Evolutionary conservation across 345 rosid genomes (phyloP).

Genomic region (Cochlearia excelsa): DNA sequence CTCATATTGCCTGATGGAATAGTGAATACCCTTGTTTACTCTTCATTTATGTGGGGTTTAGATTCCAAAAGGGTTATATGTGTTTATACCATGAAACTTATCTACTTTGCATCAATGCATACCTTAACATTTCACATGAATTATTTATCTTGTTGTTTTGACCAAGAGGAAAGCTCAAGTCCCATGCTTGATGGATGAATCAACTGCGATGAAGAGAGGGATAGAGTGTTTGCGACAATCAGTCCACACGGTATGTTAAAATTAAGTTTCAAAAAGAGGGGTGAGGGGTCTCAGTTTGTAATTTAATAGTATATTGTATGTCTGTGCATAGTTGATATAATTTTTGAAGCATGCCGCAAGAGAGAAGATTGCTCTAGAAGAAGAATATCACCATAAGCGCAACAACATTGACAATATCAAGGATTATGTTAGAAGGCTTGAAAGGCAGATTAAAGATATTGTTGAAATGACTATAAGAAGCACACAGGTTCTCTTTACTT

Average conservation of each 20-base stretch:
- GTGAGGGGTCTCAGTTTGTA: too few species aligned
- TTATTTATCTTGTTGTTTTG: conserved; percentile 20
- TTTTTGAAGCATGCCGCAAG: conserved; percentile 55
- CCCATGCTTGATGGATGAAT: conserved; percentile 53
- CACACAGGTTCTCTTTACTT: conserved; percentile 58
- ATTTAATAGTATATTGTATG: too few species aligned
- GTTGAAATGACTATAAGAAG: conserved; percentile 56
- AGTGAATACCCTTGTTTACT: neutral
- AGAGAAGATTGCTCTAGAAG: conserved; percentile 55
- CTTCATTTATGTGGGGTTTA: conserved; percentile 6
- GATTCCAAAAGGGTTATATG: conserved; percentile 13
- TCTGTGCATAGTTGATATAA: conserved; percentile 13
- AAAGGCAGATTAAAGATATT: conserved; percentile 57
- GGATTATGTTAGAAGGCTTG: conserved; percentile 45
- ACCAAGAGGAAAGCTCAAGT: conserved; percentile 63
- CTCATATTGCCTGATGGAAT: conserved; percentile 11
- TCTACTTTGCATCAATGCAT: conserved; percentile 17
- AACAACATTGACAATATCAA: conserved; percentile 42
- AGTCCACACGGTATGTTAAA: conserved; percentile 53
- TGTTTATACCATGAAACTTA: conserved; percentile 5
- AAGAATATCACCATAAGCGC: conserved; percentile 43
- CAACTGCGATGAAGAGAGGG: conserved; percentile 58
- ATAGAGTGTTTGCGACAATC: conserved; percentile 54
- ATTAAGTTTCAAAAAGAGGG: conserved; percentile 13
- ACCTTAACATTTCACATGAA: conserved; percentile 6